These are phyloP conservation scores for Crassisporium funariophilum DNA, from an alignment of 768 basidiomycete species.

Conservation along the genomic window DNA sequence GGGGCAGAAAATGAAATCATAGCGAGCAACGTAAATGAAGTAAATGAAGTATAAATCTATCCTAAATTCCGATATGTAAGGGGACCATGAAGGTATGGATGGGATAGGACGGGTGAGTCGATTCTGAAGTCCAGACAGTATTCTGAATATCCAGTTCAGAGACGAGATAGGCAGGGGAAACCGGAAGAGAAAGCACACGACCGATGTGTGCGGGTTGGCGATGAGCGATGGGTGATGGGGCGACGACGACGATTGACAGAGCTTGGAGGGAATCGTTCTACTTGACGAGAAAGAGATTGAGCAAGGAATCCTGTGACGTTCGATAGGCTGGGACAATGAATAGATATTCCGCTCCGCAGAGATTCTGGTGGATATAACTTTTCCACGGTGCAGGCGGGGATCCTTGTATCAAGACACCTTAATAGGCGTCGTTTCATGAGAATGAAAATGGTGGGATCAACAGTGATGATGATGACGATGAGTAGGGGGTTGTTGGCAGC, in stretches of 20 bases:
- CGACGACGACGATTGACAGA: conserved; percentile 6
- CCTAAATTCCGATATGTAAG: too few species aligned
- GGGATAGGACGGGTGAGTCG: too few species aligned
- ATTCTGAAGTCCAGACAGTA: too few species aligned
- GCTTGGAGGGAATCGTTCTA: conserved; percentile 17
- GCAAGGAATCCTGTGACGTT: conserved; percentile 16
- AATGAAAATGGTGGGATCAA: conserved; percentile 11
- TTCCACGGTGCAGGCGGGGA: conserved; percentile 9
- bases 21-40: too few species aligned
- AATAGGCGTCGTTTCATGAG: conserved; percentile 10
- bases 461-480: conserved; percentile 15
- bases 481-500: background rate
- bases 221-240: conserved; percentile 5
- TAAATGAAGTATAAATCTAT: too few species aligned
- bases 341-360: conserved; percentile 19
- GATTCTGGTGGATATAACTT: conserved; percentile 3
- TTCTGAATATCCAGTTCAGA: too few species aligned
- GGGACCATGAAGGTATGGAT: too few species aligned
- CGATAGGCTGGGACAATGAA: conserved; percentile 19
- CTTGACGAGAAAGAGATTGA: conserved; percentile 16
- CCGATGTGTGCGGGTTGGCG: background rate
- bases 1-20: too few species aligned
- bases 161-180: too few species aligned
- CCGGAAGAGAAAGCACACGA: background rate
- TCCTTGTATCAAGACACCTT: conserved; percentile 14